phyloP scores from a whole-genome alignment of 225 moss, liverwort and hornwort species.

The Takakia lepidozioides region DNA sequence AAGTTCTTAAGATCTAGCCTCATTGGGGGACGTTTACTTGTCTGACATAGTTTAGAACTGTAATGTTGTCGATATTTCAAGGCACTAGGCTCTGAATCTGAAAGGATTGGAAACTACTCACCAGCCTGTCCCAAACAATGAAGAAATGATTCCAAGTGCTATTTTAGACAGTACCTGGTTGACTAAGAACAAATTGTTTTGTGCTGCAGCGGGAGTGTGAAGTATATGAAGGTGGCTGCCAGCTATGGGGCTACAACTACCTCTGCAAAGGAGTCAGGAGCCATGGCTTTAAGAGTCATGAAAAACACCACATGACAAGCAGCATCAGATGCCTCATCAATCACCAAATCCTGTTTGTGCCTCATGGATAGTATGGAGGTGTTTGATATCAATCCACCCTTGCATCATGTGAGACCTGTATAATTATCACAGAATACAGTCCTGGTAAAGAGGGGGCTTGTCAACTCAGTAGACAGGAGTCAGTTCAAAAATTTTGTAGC shows the following conservation, averaged over 20 bases:
- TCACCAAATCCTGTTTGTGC: slow-evolving; percentile 11
- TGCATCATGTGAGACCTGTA: slow-evolving; percentile 12
- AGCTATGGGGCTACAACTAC: slow-evolving; percentile 7
- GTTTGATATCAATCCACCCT: slow-evolving; percentile 39
- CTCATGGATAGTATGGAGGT: slow-evolving; percentile 25
- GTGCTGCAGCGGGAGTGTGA: slow-evolving; percentile 27
- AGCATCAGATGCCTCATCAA: too few species aligned
- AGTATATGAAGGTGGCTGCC: slow-evolving; percentile 37
- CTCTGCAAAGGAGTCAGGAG: slow-evolving; percentile 14
- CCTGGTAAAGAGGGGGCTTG: neutral
- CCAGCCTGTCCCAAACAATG: too few species aligned
- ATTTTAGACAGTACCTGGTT: too few species aligned
- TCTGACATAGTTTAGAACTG: too few species aligned
- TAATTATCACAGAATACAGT: neutral
- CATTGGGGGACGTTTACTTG: too few species aligned
- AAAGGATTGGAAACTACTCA: too few species aligned
- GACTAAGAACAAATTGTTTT: slow-evolving; percentile 7
- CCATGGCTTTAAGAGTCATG: slow-evolving; percentile 16
- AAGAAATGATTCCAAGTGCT: too few species aligned
- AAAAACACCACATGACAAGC: slow-evolving; percentile 26
- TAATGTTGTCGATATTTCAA: too few species aligned
- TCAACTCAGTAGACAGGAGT: neutral
- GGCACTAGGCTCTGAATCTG: too few species aligned
- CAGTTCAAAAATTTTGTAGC: neutral
- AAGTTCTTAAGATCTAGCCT: too few species aligned